These are phyloP conservation scores for Trypanosoma brucei DNA, from an alignment of 208 protist species.

Conservation along the genomic window DNA sequence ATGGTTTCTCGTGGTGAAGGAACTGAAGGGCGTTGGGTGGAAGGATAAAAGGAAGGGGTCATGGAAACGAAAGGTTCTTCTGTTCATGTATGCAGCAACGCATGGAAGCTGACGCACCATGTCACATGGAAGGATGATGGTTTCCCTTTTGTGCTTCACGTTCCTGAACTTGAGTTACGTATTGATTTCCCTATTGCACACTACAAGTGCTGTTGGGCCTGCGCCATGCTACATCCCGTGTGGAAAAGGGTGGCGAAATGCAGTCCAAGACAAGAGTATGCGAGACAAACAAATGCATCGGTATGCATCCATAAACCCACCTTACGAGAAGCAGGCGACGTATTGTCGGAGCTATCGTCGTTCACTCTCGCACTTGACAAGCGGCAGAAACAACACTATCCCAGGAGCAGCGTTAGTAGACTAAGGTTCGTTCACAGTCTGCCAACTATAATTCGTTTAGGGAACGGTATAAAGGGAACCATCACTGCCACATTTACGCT, in stretches of 20 bases:
- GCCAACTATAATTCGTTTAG: constrained; percentile 36
- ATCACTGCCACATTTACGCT: constrained; percentile 21
- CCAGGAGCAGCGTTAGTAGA: constrained; percentile 19
- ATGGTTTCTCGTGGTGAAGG: no score
- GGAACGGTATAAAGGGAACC: constrained; percentile 14
- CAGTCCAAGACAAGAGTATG: neutral
- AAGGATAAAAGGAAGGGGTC: neutral
- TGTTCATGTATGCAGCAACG: neutral
- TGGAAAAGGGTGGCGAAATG: constrained; percentile 9
- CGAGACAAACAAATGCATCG: no score
- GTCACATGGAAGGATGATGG: constrained; percentile 4
- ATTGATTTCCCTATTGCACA: constrained; percentile 27
- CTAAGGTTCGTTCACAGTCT: constrained; percentile 30
- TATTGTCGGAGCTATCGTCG: constrained; percentile 3
- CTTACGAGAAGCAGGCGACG: neutral
- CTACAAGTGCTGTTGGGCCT: constrained; percentile 57
- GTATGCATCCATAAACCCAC: neutral
- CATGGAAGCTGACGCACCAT: constrained; percentile 15
- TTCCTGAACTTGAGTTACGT: constrained; percentile 13
- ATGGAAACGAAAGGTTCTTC: neutral
- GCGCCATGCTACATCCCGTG: constrained; percentile 38
- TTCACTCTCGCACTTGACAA: constrained; percentile 5
- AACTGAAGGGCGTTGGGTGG: no score
- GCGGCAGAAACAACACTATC: constrained; percentile 25
- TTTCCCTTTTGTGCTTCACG: constrained; percentile 18